Base-by-base conservation (phyloP, 2,329 filamentous ascomycete genomes). In the Emericellopsis atlantica region DNA sequence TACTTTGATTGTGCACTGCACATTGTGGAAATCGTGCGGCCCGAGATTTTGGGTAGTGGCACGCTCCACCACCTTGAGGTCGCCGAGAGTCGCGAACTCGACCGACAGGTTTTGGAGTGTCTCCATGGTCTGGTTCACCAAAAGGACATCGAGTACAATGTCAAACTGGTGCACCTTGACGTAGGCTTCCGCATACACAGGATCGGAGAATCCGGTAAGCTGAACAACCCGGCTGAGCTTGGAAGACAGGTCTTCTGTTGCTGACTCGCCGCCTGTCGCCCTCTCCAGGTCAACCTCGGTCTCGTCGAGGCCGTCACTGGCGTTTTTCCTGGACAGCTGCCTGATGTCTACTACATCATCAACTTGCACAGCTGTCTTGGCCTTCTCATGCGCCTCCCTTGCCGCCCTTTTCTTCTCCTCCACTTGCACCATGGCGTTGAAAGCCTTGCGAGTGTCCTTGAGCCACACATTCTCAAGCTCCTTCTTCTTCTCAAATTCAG, bases 161-260 rank as follows among this genome's bases (percentile, higher is more conserved):
- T 98, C 92, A 55, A 98, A 98, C 60, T 98, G 92, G 60, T 96
- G 89, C 9, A 98, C 90, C 60, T 94, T 95, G 55, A 98, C 90
- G 53, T 98, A 98, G 5, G 92, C 92, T 64, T 98, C 92, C n/a
- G 87, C 92, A 54, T 98, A 98, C 12, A 98, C 92, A 2, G 92
- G 83, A 56, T 98, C 92, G 0, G 92, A 96, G 73, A 98, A 98
- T 45, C 92, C 92, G 15, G 92, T 98, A 36, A 98, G 76, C 62
- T 98, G 92, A 18, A 98, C 92, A 32, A 98, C 90, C 12, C 92
- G 79, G 67, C 84, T 95, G 45, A 98, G 78, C 64, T 98, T 98
- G 41, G 88, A 95, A 11, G 85, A 83, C 3, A 95, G 71, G 48
- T 95, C 88, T 57, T 95, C 92, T 2, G 83, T 72, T 2, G 68